Conservation (phyloP, 2,329 filamentous ascomycete genomes). For the Xylariomycetidae sp. region DNA sequence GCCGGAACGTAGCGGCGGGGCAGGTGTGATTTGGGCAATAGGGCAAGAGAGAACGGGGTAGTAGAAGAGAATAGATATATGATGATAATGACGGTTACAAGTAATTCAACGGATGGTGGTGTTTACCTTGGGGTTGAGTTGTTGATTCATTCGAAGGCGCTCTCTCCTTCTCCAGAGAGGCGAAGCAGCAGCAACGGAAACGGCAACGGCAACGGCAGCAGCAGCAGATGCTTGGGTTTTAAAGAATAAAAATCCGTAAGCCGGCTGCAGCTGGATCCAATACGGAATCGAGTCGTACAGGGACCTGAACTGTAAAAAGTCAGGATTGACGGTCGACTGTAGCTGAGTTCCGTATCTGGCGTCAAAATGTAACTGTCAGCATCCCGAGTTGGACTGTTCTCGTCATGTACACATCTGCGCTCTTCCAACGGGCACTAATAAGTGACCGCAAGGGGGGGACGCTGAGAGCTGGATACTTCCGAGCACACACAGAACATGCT, state of each 20-base stretch:
- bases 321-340: no score
- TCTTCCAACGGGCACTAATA: no score
- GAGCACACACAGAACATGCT: no score
- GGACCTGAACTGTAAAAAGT: no score
- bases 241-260: background rate
- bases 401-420: no score
- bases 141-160: slow-evolving; percentile 41
- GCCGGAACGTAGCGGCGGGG: no score
- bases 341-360: slow-evolving; percentile 19
- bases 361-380: slow-evolving; percentile 3
- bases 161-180: slow-evolving; percentile 31
- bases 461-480: no score
- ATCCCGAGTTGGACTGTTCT: no score
- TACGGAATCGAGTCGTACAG: no score
- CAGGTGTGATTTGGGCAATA: no score
- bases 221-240: slow-evolving; percentile 16
- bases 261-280: slow-evolving; percentile 10
- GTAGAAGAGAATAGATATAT: slow-evolving; percentile 11
- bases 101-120: slow-evolving; percentile 28
- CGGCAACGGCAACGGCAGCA: slow-evolving; percentile 16
- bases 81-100: slow-evolving; percentile 8
- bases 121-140: slow-evolving; percentile 40
- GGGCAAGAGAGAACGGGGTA: slow-evolving; percentile 6
- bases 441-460: no score
- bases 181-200: slow-evolving; percentile 22